Conservation (phyloP, 1,284 basidiomycete species). For the Laetiporus sulphureus region DNA sequence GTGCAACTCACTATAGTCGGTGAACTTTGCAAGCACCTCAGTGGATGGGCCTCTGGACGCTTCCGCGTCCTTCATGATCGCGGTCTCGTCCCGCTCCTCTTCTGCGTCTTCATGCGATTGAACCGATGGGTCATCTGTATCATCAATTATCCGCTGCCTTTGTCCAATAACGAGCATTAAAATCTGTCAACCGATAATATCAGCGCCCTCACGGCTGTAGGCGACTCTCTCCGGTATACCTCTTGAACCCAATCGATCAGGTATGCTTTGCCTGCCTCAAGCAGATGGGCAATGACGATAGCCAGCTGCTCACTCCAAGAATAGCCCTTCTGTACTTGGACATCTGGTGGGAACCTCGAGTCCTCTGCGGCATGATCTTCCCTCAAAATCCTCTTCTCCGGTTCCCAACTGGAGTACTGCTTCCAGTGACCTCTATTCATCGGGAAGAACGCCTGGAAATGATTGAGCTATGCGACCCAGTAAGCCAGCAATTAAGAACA, state of each 20-base stretch:
- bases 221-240: conserved; percentile 39
- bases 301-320: conserved; percentile 89
- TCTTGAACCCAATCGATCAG: conserved; percentile 78
- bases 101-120: no score
- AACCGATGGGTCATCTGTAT: conserved; percentile 52
- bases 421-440: conserved; percentile 87
- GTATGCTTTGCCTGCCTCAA: conserved; percentile 56
- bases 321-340: conserved; percentile 82
- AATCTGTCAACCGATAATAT: conserved; percentile 40
- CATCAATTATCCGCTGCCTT: conserved; percentile 65
- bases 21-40: conserved; percentile 68
- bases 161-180: conserved; percentile 60
- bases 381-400: conserved; percentile 46
- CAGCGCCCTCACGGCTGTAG: neutral
- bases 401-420: conserved; percentile 73
- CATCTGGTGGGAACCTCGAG: conserved; percentile 51
- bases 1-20: conserved; percentile 63
- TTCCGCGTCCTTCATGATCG: no score
- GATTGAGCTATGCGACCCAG: neutral
- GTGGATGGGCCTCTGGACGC: conserved; percentile 60
- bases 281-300: conserved; percentile 71
- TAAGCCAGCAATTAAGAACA: conserved; percentile 6
- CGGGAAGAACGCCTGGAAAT: conserved; percentile 73
- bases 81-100: conserved; percentile 34
- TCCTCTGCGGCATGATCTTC: conserved; percentile 35